These are phyloP conservation scores for Cladosporium sp. DNA, from an alignment of 2,329 filamentous ascomycete genomes.

Conservation along the genomic window DNA sequence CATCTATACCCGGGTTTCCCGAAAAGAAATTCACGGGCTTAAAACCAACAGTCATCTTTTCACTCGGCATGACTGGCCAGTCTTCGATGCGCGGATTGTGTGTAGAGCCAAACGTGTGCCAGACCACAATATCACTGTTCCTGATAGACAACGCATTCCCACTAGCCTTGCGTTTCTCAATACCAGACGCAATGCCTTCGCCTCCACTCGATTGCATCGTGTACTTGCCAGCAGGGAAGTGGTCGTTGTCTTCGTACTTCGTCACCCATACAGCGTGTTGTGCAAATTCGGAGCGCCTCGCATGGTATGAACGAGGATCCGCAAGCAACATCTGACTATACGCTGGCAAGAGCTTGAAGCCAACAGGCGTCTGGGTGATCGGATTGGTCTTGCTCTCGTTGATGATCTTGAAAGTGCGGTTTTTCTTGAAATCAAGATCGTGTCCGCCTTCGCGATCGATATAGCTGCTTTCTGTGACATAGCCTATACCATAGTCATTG, in stretches of 20 bases:
- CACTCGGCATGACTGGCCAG: conserved; percentile 49
- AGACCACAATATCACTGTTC: conserved; percentile 47
- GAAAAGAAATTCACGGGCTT: conserved; percentile 53
- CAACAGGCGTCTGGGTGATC: conserved; percentile 44
- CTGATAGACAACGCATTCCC: conserved; percentile 40
- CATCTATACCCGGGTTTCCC: conserved; percentile 51
- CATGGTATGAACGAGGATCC: conserved; percentile 40
- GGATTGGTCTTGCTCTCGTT: conserved; percentile 46
- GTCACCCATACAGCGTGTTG: conserved; percentile 53
- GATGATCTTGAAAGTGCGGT: conserved; percentile 53
- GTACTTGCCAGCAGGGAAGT: conserved; percentile 47
- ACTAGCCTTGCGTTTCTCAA: conserved; percentile 42
- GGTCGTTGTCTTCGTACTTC: conserved; percentile 49
- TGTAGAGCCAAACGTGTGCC: conserved; percentile 48
- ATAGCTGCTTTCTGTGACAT: conserved; percentile 45
- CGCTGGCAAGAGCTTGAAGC: conserved; percentile 46
- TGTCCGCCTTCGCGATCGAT: conserved; percentile 21
- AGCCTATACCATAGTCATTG: conserved; percentile 61
- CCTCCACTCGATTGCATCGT: conserved; percentile 45
- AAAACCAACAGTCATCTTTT: conserved; percentile 46
- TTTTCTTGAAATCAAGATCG: conserved; percentile 43
- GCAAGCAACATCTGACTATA: conserved; percentile 50
- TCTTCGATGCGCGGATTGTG: conserved; percentile 51
- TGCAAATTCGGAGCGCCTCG: conserved; percentile 46
- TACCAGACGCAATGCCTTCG: conserved; percentile 30